phyloP scores from a whole-genome alignment of 2,329 filamentous ascomycete genomes.

The Paraphoma chrysanthemicola region DNA sequence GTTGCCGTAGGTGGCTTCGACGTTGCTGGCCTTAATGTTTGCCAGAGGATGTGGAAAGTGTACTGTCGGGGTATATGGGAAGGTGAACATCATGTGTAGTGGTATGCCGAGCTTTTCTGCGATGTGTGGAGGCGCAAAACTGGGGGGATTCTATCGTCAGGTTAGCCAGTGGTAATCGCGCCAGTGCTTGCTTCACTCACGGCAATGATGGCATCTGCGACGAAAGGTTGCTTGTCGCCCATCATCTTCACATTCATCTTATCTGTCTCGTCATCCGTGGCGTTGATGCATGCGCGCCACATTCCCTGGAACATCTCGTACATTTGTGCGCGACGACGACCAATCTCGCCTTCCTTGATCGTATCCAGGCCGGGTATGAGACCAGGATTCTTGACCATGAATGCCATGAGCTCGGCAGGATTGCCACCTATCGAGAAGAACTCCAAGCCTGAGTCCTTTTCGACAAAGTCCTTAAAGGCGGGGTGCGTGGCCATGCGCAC shows the following conservation, averaged over 20 bases:
- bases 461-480: conserved; percentile 76
- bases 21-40: conserved; percentile 74
- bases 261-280: conserved; percentile 73
- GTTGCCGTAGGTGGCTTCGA: conserved; percentile 76
- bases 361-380: conserved; percentile 77
- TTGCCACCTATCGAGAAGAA: conserved; percentile 84
- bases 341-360: conserved; percentile 76
- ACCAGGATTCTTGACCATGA: conserved; percentile 85
- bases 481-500: conserved; percentile 82
- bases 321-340: conserved; percentile 71
- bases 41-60: conserved; percentile 80
- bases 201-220: conserved; percentile 82
- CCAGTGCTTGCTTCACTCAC: background rate
- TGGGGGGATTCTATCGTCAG: conserved; percentile 67
- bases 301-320: conserved; percentile 84
- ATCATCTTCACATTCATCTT: conserved; percentile 67
- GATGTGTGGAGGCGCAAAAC: conserved; percentile 77
- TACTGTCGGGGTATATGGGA: conserved; percentile 78
- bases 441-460: conserved; percentile 74
- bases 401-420: conserved; percentile 82
- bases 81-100: conserved; percentile 88
- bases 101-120: conserved; percentile 78
- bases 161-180: background rate
- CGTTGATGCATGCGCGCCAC: conserved; percentile 79
- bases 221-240: conserved; percentile 72